Conservation (phyloP, 441 rosid genomes). For the Bruguiera hainesii region DNA sequence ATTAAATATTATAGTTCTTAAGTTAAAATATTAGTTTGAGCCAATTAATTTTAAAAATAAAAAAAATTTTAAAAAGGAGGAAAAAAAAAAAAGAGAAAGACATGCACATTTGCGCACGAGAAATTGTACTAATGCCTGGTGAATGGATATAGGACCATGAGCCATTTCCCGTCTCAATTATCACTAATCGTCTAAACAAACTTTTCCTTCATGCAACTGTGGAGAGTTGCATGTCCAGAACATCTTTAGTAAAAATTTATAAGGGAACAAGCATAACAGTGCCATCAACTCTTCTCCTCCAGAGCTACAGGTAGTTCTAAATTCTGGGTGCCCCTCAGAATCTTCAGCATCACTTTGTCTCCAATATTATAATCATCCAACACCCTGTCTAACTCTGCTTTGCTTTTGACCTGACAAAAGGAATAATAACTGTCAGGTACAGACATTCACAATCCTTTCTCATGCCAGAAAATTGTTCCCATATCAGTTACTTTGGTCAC, state of each 20-base stretch:
- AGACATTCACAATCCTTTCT: not conserved
- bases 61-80: too few relatives aligned
- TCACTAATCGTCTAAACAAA: not conserved
- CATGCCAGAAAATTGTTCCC: not conserved
- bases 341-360: slow-evolving; percentile 56
- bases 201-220: not conserved
- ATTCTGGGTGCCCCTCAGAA: slow-evolving; percentile 62
- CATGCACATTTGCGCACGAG: too few relatives aligned
- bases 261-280: not conserved
- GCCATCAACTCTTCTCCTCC: slow-evolving; percentile 62
- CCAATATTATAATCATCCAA: slow-evolving; percentile 82
- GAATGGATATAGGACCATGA: too few relatives aligned
- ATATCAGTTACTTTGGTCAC: not conserved
- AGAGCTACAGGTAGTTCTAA: slow-evolving; percentile 57
- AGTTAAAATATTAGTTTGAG: too few relatives aligned
- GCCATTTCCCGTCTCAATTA: too few relatives aligned
- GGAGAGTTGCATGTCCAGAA: not conserved
- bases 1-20: too few relatives aligned
- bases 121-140: too few relatives aligned
- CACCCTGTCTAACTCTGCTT: slow-evolving; percentile 63
- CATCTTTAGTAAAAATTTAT: not conserved
- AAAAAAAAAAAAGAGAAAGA: too few relatives aligned
- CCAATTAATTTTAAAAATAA: too few relatives aligned
- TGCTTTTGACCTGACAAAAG: slow-evolving; percentile 67
- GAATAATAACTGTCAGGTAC: not conserved